phyloP scores from a whole-genome alignment of 371 early-diverging fungal genomes.

The Mucor irregularis region DNA sequence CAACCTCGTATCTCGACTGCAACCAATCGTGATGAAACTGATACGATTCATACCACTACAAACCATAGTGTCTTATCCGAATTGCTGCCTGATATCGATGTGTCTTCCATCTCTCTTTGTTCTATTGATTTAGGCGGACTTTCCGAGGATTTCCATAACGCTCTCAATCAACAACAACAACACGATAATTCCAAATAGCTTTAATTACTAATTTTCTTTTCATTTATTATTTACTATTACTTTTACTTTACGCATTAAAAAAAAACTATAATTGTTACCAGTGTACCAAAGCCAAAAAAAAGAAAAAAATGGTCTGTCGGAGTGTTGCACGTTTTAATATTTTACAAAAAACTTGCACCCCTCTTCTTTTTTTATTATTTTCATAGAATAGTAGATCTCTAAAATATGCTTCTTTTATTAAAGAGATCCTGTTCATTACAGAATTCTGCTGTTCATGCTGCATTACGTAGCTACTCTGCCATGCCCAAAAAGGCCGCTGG shows the following conservation, averaged over 20 bases:
- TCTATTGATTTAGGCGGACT: constrained; percentile 15
- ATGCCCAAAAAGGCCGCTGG: constrained; percentile 30
- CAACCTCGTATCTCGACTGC: background rate
- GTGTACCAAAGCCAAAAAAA: no score
- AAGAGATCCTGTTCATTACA: background rate
- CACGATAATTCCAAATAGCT: no score
- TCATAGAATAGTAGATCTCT: no score
- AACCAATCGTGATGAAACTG: background rate
- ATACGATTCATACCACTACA: background rate
- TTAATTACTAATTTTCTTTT: no score
- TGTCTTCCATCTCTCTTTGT: constrained; percentile 8
- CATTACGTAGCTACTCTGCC: constrained; percentile 8
- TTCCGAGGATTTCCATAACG: background rate
- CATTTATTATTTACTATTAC: no score
- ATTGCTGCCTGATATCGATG: constrained; percentile 5
- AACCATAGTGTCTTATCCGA: background rate
- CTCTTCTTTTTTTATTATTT: no score
- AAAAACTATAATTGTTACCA: no score
- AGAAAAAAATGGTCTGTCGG: no score
- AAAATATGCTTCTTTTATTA: background rate
- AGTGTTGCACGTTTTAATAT: no score
- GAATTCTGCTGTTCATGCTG: background rate
- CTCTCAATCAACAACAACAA: background rate
- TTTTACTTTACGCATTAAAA: no score
- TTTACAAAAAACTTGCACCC: no score